Base-by-base conservation (phyloP, 163 green algal genomes). In the Scenedesmus sp. region DNA sequence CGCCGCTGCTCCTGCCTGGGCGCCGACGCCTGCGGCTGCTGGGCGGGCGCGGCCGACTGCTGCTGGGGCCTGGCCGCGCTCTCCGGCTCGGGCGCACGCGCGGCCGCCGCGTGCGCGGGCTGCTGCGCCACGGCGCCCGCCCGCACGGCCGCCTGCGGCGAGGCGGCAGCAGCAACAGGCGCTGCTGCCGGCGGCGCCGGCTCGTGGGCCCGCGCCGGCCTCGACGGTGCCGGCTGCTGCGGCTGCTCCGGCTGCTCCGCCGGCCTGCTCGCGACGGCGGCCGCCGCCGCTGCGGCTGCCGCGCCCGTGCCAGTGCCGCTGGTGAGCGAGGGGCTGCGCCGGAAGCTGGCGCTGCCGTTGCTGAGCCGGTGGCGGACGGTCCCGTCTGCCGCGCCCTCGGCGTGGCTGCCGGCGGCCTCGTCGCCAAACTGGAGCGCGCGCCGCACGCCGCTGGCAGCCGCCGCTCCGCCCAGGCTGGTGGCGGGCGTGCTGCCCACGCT, bases 401-500 rank as follows among this genome's bases (percentile, higher is more conserved):
- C 9, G 24, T 11, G 10, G 10, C 0, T 22, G 0, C 11, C 42
- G 15, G 31, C 29, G 22, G 60, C 9, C n/a, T 31, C 24, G 10
- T 57, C 64, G 34, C 6, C 47, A 75, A 60, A 60, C 6, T 34
- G 4, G 11, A 73, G 63, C 11, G 44, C 48, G 4, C 63, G 28
- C 10, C 44, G 47, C 7, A 34, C 67, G 54, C 51, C 28, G 9
- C 5, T 36, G 33, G 67, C 11, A 36, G 50, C 67, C 39, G 64
- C 33, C 10, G n/a, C 39, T 24, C 10, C 26, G n/a, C n/a, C n/a
- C n/a, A n/a, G n/a, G n/a, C n/a, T n/a, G n/a, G n/a, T n/a, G n/a
- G n/a, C n/a, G n/a, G n/a, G n/a, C n/a, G n/a, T 63, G 28, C 71
- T 80, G 71, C 56, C 69, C 14, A 80, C n/a, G 3, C 71, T 51